phyloP scores from a whole-genome alignment of 2,329 filamentous ascomycete species.

The Colletotrichum australisinense region DNA sequence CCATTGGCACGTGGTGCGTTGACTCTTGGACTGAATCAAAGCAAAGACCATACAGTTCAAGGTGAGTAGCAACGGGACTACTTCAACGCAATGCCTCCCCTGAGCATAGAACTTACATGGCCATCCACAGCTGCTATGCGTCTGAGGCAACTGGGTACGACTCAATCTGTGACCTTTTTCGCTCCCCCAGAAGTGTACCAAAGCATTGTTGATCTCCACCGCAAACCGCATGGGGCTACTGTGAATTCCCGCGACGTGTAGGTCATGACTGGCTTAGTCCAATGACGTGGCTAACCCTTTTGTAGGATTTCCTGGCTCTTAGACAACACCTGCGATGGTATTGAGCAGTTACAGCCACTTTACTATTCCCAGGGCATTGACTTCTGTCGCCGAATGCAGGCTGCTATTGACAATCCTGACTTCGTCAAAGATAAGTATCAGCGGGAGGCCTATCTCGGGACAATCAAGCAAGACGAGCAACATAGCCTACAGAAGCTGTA shows the following conservation, averaged over 20 bases:
- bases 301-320: slow-evolving; percentile 64
- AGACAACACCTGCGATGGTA: slow-evolving; percentile 69
- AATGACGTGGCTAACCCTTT: not conserved
- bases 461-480: slow-evolving; percentile 63
- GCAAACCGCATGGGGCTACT: slow-evolving; percentile 39
- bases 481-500: slow-evolving; percentile 71
- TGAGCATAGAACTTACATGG: not conserved
- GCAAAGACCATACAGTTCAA: slow-evolving; percentile 72
- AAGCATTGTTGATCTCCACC: slow-evolving; percentile 63
- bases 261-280: slow-evolving; percentile 2
- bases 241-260: slow-evolving; percentile 61
- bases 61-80: slow-evolving; percentile 47
- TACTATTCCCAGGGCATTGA: slow-evolving; percentile 71
- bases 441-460: slow-evolving; percentile 48
- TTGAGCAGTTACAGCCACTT: slow-evolving; percentile 68
- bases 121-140: slow-evolving; percentile 69
- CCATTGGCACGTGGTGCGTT: slow-evolving; percentile 59
- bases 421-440: slow-evolving; percentile 51
- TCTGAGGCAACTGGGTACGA: slow-evolving; percentile 66
- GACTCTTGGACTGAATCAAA: slow-evolving; percentile 66
- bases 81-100: not conserved
- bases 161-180: slow-evolving; percentile 67
- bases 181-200: slow-evolving; percentile 71
- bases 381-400: slow-evolving; percentile 68
- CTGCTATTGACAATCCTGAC: slow-evolving; percentile 52